phyloP scores from a whole-genome alignment of 208 protist genomes.

The Vickermania spadyakhi region DNA sequence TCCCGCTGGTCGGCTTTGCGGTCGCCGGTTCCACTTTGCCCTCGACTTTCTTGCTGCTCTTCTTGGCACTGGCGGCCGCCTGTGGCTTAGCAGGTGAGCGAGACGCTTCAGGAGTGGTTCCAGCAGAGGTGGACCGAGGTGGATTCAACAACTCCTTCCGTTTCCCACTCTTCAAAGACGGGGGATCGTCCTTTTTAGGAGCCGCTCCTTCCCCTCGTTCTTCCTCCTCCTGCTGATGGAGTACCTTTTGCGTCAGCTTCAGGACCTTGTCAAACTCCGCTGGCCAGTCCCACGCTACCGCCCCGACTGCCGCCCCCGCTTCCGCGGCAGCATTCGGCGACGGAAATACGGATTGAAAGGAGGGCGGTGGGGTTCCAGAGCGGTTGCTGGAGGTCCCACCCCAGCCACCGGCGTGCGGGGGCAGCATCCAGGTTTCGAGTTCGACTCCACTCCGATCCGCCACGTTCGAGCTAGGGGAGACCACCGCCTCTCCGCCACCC shows the following conservation, averaged over 20 bases:
- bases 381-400: no score
- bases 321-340: neutral
- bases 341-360: neutral
- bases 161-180: neutral
- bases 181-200: neutral
- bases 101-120: no score
- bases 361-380: neutral
- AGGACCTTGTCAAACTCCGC: constrained; percentile 68
- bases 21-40: neutral
- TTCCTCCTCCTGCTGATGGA: constrained; percentile 51
- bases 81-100: no score
- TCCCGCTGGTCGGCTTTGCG: neutral
- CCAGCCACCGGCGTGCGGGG: no score
- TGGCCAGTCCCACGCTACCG: constrained; percentile 31
- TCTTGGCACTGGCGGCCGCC: no score
- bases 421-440: no score
- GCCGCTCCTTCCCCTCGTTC: constrained; percentile 2
- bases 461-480: no score
- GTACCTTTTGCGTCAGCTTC: constrained; percentile 52
- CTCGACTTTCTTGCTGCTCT: neutral
- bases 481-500: no score
- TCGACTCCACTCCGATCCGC: no score
- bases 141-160: no score
- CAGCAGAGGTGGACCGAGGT: no score
- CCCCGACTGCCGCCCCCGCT: constrained; percentile 8